Evolutionary conservation across 768 basidiomycete genomes (phyloP).

Genomic region (Naematelia aurantialba): DNA sequence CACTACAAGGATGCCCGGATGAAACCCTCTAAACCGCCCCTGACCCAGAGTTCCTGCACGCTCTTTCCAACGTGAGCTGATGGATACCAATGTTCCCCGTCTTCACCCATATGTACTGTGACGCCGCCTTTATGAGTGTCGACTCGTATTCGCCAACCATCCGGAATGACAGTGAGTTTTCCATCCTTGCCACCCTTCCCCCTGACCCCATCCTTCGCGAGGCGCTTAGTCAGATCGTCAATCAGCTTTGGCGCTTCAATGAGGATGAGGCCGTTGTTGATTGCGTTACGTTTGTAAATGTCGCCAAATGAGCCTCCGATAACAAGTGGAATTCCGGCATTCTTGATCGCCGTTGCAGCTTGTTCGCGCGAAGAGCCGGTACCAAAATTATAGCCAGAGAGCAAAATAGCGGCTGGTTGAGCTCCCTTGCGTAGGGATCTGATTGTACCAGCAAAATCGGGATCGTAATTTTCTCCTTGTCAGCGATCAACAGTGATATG

Average conservation of each 20-base stretch:
- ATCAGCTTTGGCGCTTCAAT: slow-evolving; percentile 88
- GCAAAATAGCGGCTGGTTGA: slow-evolving; percentile 69
- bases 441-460: slow-evolving; percentile 70
- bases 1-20: slow-evolving; percentile 55
- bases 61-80: slow-evolving; percentile 81
- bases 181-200: slow-evolving; percentile 75
- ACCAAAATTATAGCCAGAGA: slow-evolving; percentile 96
- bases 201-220: slow-evolving; percentile 69
- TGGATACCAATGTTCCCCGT: slow-evolving; percentile 58
- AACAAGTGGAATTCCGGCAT: slow-evolving; percentile 86
- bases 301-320: slow-evolving; percentile 98
- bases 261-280: slow-evolving; percentile 97
- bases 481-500: slow-evolving; percentile 3
- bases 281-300: slow-evolving; percentile 98
- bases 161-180: slow-evolving; percentile 72
- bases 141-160: slow-evolving; percentile 63
- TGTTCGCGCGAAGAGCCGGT: slow-evolving; percentile 98
- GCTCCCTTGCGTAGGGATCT: slow-evolving; percentile 52
- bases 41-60: slow-evolving; percentile 97
- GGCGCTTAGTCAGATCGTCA: slow-evolving; percentile 69
- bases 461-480: slow-evolving; percentile 85
- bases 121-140: slow-evolving; percentile 70
- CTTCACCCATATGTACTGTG: slow-evolving; percentile 54
- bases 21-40: slow-evolving; percentile 88
- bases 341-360: slow-evolving; percentile 92